Percentiles rank a stretch among this genome's conserved stretches.
These are phyloP conservation scores for Rhododendron mucronatum DNA, from an alignment of 148 eudicot genomes.

Conservation along the genomic window DNA sequence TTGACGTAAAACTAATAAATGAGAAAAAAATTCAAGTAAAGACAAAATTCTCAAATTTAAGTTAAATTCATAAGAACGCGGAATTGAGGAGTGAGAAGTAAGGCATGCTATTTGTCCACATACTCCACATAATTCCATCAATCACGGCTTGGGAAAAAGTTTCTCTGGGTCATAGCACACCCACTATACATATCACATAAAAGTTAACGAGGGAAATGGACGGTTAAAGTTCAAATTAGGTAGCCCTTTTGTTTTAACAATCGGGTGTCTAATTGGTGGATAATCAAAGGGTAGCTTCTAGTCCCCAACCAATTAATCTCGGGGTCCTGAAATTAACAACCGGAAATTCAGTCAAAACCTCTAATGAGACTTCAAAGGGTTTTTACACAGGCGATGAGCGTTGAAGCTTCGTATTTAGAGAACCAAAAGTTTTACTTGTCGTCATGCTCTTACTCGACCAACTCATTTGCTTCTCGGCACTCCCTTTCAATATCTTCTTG, in stretches of 20 bases:
- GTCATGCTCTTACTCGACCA: not conserved
- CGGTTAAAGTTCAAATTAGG: not conserved
- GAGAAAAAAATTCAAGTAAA: too few relatives aligned
- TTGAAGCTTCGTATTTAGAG: not conserved
- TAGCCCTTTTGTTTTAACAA: not conserved
- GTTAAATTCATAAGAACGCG: too few relatives aligned
- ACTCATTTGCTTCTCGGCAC: not conserved
- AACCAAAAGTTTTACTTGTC: not conserved
- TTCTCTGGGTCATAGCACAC: constrained; percentile 13
- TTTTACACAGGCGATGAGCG: not conserved
- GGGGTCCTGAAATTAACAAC: not conserved
- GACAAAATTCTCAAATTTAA: too few relatives aligned
- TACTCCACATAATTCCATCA: constrained; percentile 11
- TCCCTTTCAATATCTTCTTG: not conserved
- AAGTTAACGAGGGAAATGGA: not conserved
- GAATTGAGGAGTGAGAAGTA: not conserved
- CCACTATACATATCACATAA: not conserved
- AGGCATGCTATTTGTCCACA: constrained; percentile 4
- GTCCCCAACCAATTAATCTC: not conserved
- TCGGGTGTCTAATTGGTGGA: not conserved
- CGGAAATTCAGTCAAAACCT: not conserved
- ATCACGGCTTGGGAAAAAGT: constrained; percentile 24
- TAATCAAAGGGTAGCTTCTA: not conserved
- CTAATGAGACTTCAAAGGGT: not conserved
- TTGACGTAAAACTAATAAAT: too few relatives aligned